Evolutionary conservation across 441 rosid genomes (phyloP), one percentile per base, ranked within the genome.

Genomic region (Croton laevigatus): DNA sequence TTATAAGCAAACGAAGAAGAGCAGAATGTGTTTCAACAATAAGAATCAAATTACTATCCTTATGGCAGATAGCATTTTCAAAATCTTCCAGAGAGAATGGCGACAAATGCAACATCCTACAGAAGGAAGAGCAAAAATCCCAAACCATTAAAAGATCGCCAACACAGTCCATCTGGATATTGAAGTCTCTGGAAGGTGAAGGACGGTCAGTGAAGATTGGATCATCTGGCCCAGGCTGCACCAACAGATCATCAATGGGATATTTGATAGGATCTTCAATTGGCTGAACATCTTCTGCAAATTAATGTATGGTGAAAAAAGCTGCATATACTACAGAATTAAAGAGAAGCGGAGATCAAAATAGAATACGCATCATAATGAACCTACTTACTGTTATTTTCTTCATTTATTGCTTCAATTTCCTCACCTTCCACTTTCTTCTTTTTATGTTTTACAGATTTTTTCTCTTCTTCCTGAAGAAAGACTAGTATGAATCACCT

Each of bases 131-230:
- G 79, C 98, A 95, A 81, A 93, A 93, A 78, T 95, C 97, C 99
- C 99, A 95, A 76, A 93, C 88, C 97, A 88, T 85, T 71, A 95
- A 80, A 80, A 95, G 94, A 85, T 95, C 89, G 62, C 94, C 97
- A 54, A 93, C 86, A 71, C 86, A 89, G 69, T 86, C 86, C 83
- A 88, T 78, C 23, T 93, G 86, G 81, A 91, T 83, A 78, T 73
- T 84, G 78, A 95, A 95, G 73, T 93, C 96, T 76, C 86, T 86
- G 61, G 89, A 83, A 64, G 93, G 96, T 74, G 85, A 78, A 81
- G 99, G 97, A 38, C 91, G 88, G 53, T 74, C 88, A 51, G 90
- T 80, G 73, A 93, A 84, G 75, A 80, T 80, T 68, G 94, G 92
- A 77, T 87, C 96, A 73, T 90, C 91, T 20, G 82, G 77, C 74